Evolutionary conservation across 2,329 filamentous ascomycete species (phyloP), one percentile per base, ranked within the genome.

Genomic region (Fusarium siculi): DNA sequence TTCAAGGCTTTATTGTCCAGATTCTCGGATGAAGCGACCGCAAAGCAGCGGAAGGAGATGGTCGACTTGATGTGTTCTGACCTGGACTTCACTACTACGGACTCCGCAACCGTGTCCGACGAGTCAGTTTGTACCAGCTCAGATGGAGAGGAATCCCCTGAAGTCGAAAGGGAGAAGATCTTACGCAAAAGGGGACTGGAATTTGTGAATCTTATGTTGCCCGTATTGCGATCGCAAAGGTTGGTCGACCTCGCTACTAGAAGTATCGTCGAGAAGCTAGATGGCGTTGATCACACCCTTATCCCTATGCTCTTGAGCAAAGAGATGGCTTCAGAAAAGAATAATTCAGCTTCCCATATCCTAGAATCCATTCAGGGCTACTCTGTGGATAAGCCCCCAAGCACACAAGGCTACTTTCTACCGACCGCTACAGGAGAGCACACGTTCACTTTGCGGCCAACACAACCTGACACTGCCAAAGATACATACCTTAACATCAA

Each of bases 321-420:
- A 9, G 5, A 10, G 2, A 42, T 16, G 5, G 9, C 21, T 6
- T 16, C 14, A 0, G n/a, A 23, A n/a, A 6, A 23, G 0, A n/a
- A 10, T 1, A 23, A 42, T 14, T 23, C 40, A 23, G 40, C 40
- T 16, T 10, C 16, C 40, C 9, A 23, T 15, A 42, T 23, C 3
- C 21, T 42, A 15, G 14, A 42, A 23, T 14, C 15, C 0, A 23
- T 42, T 23, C 21, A 2, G 21, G 40, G 40, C 5, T 16, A 10
- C 15, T 42, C 40, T 10, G 19, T 9, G 9, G 14, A 16, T 10
- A 23, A 23, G 7, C 40, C 40, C 14, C 6, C 40, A 5, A 23
- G 9, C 14, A 42, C 40, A 9, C 40, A 42, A 15, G 40, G 40
- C n/a, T 42, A 42, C 9, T 42, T 42, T 23, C 9, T 42, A 16